Evolutionary conservation across 2,329 filamentous ascomycete genomes (phyloP).

Genomic region (Diplodia seriata): DNA sequence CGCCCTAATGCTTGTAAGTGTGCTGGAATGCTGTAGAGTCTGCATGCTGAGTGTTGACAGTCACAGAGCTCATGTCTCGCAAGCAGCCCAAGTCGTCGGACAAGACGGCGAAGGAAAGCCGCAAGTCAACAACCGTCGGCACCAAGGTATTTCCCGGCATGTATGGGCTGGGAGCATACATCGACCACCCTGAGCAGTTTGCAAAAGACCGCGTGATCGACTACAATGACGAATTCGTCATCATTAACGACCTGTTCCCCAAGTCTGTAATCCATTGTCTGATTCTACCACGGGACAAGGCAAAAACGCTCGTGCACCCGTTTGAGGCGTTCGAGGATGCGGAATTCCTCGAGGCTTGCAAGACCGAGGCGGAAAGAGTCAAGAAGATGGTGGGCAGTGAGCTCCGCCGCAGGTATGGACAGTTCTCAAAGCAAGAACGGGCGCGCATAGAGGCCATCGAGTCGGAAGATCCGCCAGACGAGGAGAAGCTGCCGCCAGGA

Average conservation of each 20-base stretch:
- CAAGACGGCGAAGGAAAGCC: slow-evolving; percentile 11
- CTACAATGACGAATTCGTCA: slow-evolving; percentile 72
- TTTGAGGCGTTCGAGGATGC: slow-evolving; percentile 77
- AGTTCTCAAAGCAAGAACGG: slow-evolving; percentile 67
- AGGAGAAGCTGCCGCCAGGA: slow-evolving; percentile 65
- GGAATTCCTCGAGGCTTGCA: slow-evolving; percentile 71
- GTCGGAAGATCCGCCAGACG: slow-evolving; percentile 40
- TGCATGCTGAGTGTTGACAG: slow-evolving; percentile 40
- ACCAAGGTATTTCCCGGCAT: slow-evolving; percentile 56
- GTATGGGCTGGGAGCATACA: slow-evolving; percentile 72
- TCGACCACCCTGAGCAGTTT: slow-evolving; percentile 66
- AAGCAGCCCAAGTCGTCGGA: slow-evolving; percentile 46
- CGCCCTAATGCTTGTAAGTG: slow-evolving; percentile 50
- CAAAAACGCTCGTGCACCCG: slow-evolving; percentile 71
- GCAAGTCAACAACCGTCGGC: slow-evolving; percentile 35
- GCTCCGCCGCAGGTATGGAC: slow-evolving; percentile 72
- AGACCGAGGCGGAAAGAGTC: slow-evolving; percentile 66
- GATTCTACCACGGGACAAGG: slow-evolving; percentile 76
- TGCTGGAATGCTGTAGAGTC: neutral
- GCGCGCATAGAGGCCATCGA: slow-evolving; percentile 70
- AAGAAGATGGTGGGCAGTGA: slow-evolving; percentile 73
- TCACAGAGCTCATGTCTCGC: slow-evolving; percentile 56
- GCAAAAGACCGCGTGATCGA: slow-evolving; percentile 68
- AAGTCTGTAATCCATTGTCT: slow-evolving; percentile 87
- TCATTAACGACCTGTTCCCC: slow-evolving; percentile 83